Evolutionary conservation across 371 early-diverging fungal species (phyloP), one percentile per base, ranked within the genome.

Genomic region (Haplosporangium sp.): DNA sequence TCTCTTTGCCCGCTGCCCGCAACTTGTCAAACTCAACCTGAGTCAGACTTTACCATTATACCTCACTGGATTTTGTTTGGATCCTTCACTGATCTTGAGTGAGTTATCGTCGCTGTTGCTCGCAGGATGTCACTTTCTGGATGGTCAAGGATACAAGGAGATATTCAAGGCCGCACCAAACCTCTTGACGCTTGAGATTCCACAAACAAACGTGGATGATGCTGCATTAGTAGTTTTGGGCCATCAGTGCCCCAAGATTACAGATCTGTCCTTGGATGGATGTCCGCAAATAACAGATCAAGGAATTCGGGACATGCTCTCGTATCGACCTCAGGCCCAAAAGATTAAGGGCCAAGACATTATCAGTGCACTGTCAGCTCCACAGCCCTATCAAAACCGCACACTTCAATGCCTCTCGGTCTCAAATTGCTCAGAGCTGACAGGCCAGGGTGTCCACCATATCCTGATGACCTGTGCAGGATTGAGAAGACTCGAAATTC

Each of bases 71-170:
- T 60, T 71, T 41, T 59, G 60, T 37, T 5, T 79, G 5, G 73
- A 73, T 29, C 41, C 68, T 4, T 8, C 12, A 1, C 52, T 65
- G 2, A 20, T 47, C 18, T 54, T 73, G 69, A 10, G 11, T 16
- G 7, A 45, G 6, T 45, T 79, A 20, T 62, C 65, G 18, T 52
- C 55, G 2, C 55, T 79, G 13, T 13, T 54, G 12, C 40, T 79
- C 18, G 38, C 68, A 4, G 62, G 55, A 40, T 79, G 80, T 41
- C 69, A 69, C 21, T 79, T 79, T 45, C 23, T 73, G 64, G 80
- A 79, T 37, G 80, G 80, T 13, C 69, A 72, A 20, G 80, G 73
- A 42, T 73, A 61, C 64, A 79, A 79, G 40, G 73, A 79, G 52
- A 61, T 79, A 16, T 69, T 79, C 62, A 64, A 64, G 14, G 62